A percentile compares a stretch with the other conserved stretches of the same genome.
These are phyloP conservation scores for Suhomyces sp. DNA, from an alignment of 805 yeast genomes.

Conservation along the genomic window DNA sequence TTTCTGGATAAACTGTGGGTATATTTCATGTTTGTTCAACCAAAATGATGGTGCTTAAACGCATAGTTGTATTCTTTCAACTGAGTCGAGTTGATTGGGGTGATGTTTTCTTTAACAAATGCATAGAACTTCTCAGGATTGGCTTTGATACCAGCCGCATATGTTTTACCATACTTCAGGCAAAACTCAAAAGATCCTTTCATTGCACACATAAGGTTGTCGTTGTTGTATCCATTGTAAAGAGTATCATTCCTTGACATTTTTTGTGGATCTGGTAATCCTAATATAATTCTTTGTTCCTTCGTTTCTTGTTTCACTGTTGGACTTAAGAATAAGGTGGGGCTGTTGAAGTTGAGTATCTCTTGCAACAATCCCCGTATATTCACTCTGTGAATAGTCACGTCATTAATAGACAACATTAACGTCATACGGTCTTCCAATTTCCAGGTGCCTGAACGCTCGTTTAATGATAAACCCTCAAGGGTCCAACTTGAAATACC, in stretches of 20 bases:
- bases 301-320: not conserved
- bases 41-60: too few species aligned
- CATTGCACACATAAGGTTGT: conserved; percentile 16
- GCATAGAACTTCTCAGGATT: too few species aligned
- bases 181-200: conserved; percentile 13
- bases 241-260: too few species aligned
- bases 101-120: too few species aligned
- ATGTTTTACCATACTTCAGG: too few species aligned
- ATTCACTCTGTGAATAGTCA: conserved; percentile 18
- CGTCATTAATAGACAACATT: conserved; percentile 19
- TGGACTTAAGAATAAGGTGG: conserved; percentile 2
- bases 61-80: too few species aligned
- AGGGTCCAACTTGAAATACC: conserved; percentile 44
- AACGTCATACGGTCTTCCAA: conserved; percentile 18
- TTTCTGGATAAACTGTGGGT: too few species aligned
- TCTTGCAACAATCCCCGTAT: conserved; percentile 18
- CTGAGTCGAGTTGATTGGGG: too few species aligned
- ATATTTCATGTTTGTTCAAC: too few species aligned
- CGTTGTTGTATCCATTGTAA: conserved; percentile 16
- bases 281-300: not conserved
- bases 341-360: conserved; percentile 10
- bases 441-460: conserved; percentile 10
- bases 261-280: conserved; percentile 1
- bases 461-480: conserved; percentile 2
- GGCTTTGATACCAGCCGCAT: too few species aligned